Conservation (phyloP, 2,329 filamentous ascomycete genomes). For the Exutisphaerella laricina region DNA sequence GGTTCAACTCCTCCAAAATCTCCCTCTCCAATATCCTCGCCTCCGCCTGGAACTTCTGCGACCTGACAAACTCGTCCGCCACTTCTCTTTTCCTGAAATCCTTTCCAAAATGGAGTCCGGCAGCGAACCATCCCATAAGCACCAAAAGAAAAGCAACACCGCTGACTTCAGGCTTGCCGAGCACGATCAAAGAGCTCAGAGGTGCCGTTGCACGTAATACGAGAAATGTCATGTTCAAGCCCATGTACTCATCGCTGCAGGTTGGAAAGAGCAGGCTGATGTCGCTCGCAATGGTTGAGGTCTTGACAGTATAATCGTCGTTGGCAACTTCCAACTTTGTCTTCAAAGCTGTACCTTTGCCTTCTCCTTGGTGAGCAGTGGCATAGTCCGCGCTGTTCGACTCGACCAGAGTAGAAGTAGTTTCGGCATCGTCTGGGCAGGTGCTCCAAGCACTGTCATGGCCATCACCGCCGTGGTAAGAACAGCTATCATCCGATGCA, state of each 20-base stretch:
- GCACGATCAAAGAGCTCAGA: too few species aligned
- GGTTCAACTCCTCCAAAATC: background rate
- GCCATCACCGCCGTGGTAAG: constrained; percentile 41
- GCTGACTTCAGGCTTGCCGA: too few species aligned
- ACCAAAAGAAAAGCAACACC: too few species aligned
- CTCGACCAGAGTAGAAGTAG: too few species aligned
- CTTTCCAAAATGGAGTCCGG: background rate
- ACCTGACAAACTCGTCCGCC: background rate
- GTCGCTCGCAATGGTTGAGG: too few species aligned
- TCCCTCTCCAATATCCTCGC: background rate
- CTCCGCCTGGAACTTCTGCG: background rate
- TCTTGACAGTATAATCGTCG: too few species aligned
- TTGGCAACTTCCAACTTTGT: too few species aligned
- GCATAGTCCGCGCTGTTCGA: background rate
- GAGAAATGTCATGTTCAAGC: background rate
- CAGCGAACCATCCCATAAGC: background rate
- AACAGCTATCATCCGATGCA: too few species aligned
- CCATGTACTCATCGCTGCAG: background rate
- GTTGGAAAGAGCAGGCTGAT: background rate
- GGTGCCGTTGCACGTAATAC: background rate
- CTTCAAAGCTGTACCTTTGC: too few species aligned
- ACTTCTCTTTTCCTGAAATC: background rate
- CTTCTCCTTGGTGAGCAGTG: too few species aligned
- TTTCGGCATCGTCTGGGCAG: constrained; percentile 51
- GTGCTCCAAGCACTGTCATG: constrained; percentile 49